A percentile compares a stretch with the other conserved stretches of the same genome.
These are phyloP conservation scores for Pythium diclinum DNA, from an alignment of 352 stramenopile species.

Conservation along the genomic window DNA sequence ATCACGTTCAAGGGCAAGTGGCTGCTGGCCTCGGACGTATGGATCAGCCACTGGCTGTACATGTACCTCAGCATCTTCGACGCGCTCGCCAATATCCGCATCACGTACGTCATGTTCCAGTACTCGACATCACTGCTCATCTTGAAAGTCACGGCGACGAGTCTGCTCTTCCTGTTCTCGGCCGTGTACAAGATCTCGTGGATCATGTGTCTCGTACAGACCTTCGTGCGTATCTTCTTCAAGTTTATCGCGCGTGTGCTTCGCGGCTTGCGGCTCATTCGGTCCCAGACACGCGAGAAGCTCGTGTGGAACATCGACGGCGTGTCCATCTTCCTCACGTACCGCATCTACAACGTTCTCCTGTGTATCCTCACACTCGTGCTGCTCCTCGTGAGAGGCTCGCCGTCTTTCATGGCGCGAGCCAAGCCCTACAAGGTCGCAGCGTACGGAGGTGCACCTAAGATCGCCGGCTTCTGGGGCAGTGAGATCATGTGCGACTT, in stretches of 20 bases:
- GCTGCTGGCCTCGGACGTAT: conserved; percentile 51
- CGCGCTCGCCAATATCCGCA: conserved; percentile 37
- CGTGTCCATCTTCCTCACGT: conserved; percentile 42
- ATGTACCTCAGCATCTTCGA: conserved; percentile 50
- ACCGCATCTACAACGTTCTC: conserved; percentile 51
- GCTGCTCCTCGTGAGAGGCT: conserved; percentile 31
- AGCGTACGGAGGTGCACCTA: conserved; percentile 38
- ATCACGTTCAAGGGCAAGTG: conserved; percentile 50
- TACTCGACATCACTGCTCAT: conserved; percentile 50
- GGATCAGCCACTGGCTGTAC: conserved; percentile 67
- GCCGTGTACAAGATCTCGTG: conserved; percentile 48
- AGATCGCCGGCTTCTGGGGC: conserved; percentile 41
- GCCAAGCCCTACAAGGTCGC: conserved; percentile 25
- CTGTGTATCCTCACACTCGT: conserved; percentile 39
- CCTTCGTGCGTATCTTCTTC: conserved; percentile 25
- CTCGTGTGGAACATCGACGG: conserved; percentile 55
- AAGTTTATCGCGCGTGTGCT: conserved; percentile 33
- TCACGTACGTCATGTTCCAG: conserved; percentile 44
- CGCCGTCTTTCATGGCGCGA: conserved; percentile 44
- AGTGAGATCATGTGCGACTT: conserved; percentile 56
- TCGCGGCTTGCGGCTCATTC: conserved; percentile 37
- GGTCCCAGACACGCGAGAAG: conserved; percentile 25
- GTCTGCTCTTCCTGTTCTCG: conserved; percentile 51
- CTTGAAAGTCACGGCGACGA: conserved; percentile 38
- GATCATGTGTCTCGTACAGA: conserved; percentile 53